Evolutionary conservation across 1,139 yeast genomes (phyloP), one percentile per base, ranked within the genome.

Genomic region (Groenewaldozyma sp.): DNA sequence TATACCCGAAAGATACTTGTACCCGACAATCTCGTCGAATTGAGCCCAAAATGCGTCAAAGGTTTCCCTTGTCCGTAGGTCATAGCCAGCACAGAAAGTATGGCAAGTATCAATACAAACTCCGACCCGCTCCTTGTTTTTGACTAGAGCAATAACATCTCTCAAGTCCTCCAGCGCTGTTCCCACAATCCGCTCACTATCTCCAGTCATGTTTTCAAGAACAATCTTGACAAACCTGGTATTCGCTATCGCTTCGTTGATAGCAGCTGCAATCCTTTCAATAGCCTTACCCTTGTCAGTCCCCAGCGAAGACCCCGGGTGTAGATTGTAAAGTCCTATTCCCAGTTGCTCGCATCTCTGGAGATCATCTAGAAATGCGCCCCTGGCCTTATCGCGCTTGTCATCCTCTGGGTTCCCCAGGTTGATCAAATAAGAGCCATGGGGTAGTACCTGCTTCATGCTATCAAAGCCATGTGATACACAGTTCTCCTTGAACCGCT

Each of bases 151-250:
- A 36, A 91, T 86, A 16, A 93, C 88, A 24, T 73, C 74, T 27
- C 71, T 67, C 35, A 91, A 67, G 54, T 91, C 98, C 49, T 82
- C 76, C 31, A 91, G 63, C 35, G 74, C 69, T 3, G 93, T 81
- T 1, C 98, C 98, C 36, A 91, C 82, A 44, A 88, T 70, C 16
- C 55, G 44, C 46, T 83, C 82, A 5, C 95, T 95, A 51, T 87
- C 94, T 10, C 98, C 98, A 0, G 98, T 96, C 98, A 93, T 91
- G 56, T 91, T 91, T 57, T 91, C 99, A 43, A 93, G 71, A 10
- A 91, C 94, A 37, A 91, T 79, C 55, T 80, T 86, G 26, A 91
- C 97, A 55, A 77, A 80, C 4, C 62, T 53, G 0, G 98, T 91
- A 42, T 76, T 77, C 24, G 64, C 62, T 34, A 83, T 80, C 4